A percentile compares a stretch with the other conserved stretches of the same genome.
These are phyloP conservation scores for Martiniozyma asiatica DNA, from an alignment of 1,139 yeast genomes.

Conservation along the genomic window DNA sequence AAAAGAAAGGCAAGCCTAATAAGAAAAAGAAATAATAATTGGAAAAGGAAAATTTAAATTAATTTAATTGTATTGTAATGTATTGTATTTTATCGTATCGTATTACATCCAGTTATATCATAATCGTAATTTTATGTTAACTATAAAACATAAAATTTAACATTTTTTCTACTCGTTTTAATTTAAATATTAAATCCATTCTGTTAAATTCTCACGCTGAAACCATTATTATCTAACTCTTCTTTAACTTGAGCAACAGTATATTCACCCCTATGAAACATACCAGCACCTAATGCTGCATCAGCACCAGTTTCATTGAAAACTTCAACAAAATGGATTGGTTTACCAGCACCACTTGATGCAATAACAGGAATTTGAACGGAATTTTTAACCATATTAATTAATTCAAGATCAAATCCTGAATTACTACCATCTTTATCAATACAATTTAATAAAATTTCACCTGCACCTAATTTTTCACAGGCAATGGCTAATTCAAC, in stretches of 20 bases:
- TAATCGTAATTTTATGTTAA: too few species aligned
- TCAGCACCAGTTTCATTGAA: conserved; percentile 73
- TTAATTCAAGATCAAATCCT: conserved; percentile 81
- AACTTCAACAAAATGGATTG: conserved; percentile 80
- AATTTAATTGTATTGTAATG: too few species aligned
- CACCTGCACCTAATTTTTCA: conserved; percentile 95
- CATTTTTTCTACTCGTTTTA: too few species aligned
- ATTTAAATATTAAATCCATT: too few species aligned
- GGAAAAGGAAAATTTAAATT: too few species aligned
- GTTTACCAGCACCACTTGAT: conserved; percentile 92
- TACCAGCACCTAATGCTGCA: conserved; percentile 97
- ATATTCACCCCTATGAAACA: conserved; percentile 91
- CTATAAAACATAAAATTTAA: too few species aligned
- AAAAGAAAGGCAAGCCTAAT: too few species aligned
- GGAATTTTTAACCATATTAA: conserved; percentile 60
- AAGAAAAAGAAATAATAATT: too few species aligned
- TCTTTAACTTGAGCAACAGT: conserved; percentile 75
- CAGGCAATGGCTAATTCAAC: conserved; percentile 79
- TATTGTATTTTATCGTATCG: too few species aligned
- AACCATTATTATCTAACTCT: conserved; percentile 39
- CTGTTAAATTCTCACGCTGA: conserved; percentile 43
- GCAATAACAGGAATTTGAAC: conserved; percentile 91
- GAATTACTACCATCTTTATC: conserved; percentile 93
- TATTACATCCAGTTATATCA: too few species aligned
- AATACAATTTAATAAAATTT: conserved; percentile 79